Evolutionary conservation across 176 grass and related monocot genomes (phyloP).

Genomic region (Rhynchospora tenuis): DNA sequence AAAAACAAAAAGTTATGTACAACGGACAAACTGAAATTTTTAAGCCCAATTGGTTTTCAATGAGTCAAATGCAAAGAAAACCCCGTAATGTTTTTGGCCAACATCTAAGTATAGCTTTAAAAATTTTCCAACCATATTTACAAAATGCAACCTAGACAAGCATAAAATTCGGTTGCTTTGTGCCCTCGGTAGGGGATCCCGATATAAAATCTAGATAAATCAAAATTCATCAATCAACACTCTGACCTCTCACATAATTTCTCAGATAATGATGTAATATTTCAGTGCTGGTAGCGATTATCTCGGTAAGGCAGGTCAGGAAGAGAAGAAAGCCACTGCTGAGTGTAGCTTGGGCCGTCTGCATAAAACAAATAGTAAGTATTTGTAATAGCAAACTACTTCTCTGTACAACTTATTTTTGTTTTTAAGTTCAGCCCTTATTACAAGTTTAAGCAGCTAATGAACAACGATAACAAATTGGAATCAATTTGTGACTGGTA

Average conservation of each 20-base stretch:
- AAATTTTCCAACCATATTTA: background rate
- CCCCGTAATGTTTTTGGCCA: background rate
- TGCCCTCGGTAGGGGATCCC: background rate
- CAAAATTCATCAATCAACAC: background rate
- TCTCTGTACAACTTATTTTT: background rate
- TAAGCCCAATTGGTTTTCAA: background rate
- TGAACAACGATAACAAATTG: background rate
- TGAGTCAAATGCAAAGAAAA: background rate
- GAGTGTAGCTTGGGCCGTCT: constrained; percentile 57
- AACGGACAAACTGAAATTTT: background rate
- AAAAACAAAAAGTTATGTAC: background rate
- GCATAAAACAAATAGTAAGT: constrained; percentile 11
- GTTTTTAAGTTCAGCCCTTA: background rate
- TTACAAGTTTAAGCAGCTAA: background rate
- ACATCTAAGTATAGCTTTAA: background rate
- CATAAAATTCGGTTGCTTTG: background rate
- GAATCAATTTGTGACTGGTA: background rate
- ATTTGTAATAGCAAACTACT: background rate
- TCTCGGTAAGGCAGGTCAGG: constrained; percentile 25
- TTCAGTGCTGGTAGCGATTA: background rate
- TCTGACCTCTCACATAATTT: background rate
- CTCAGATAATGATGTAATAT: background rate
- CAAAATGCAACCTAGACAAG: background rate
- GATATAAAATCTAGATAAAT: background rate
- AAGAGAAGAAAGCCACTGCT: constrained; percentile 58